Base-by-base conservation (phyloP, 2,329 filamentous ascomycete species). In the Periconia macrospinosa region DNA sequence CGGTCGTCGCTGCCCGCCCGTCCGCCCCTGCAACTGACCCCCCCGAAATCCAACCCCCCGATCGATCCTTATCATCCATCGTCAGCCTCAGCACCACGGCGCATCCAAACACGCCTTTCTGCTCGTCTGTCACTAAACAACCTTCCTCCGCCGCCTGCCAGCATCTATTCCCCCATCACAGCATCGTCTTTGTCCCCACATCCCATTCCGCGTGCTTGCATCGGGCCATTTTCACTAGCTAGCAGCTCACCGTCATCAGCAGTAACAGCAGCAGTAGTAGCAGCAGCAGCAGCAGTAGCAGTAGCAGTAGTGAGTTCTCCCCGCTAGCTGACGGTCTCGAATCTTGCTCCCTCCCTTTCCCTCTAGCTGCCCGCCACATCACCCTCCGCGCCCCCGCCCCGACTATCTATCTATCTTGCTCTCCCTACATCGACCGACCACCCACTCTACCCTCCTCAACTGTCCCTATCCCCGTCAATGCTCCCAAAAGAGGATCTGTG, bases 31-130 rank as follows among this genome's bases (percentile, higher is more conserved):
- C 66, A 65, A 37, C 33, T 37, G 11, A 37, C 33, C 33, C 33
- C n/a, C n/a, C n/a, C n/a, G n/a, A 33, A 33, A 7, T 33, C 30
- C 30, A 7, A 33, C 30, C 30, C 44, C 49, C 63, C 59, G 14
- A 45, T 61, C 69, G 56, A 67, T 70, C 70, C 68, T 70, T 72
- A 70, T 70, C 69, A 71, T 63, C 58, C 51, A 30, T 19, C 47
- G 49, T 33, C 44, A 30, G 41, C 50, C 52, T 49, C 27, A 41
- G 46, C 33, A 37, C 15, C 33, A 37, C 33, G 33, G 11, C 15
- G 11, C 11, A 37, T n/a, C 33, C 46, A 49, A 41, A 41, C 41
- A 49, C 37, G 52, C 41, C 49, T 45, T 30, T 20, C 27, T 54
- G 52, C 61, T 62, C 61, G 60, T 49, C 66, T 57, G 57, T 67